phyloP scores from a whole-genome alignment of 352 stramenopile species.

The Phytophthora sp. region DNA sequence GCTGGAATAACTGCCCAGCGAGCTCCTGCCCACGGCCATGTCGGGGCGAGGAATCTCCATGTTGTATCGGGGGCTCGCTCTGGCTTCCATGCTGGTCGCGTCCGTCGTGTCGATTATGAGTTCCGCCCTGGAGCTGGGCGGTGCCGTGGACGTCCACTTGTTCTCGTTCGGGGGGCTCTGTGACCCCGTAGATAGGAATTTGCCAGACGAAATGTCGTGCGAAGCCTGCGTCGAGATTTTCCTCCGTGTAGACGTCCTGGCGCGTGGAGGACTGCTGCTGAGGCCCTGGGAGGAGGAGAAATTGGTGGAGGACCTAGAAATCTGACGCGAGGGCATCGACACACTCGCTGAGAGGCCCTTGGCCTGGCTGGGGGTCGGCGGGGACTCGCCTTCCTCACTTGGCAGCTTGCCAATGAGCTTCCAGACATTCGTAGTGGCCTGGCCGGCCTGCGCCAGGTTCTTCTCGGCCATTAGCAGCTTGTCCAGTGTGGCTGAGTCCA shows the following conservation, averaged over 20 bases:
- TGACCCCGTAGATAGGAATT: conserved; percentile 18
- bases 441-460: conserved; percentile 78
- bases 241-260: conserved; percentile 12
- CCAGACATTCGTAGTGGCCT: conserved; percentile 85
- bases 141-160: conserved; percentile 28
- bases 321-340: conserved; percentile 18
- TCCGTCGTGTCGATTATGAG: conserved; percentile 24
- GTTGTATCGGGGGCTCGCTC: conserved; percentile 46
- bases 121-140: conserved; percentile 19
- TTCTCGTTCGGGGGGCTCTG: conserved; percentile 12
- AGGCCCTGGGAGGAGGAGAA: conserved; percentile 27
- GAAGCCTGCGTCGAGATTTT: conserved; percentile 23
- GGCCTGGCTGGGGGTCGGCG: neutral
- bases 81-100: conserved; percentile 1
- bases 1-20: conserved; percentile 47
- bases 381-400: conserved; percentile 44
- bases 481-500: conserved; percentile 84
- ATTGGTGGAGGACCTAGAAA: conserved; percentile 6
- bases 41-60: conserved; percentile 70
- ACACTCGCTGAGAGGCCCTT: conserved; percentile 15
- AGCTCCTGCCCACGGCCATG: conserved; percentile 40
- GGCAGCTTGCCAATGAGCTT: conserved; percentile 70
- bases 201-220: conserved; percentile 21
- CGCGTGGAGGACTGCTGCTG: conserved; percentile 15
- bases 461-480: conserved; percentile 85